Conservation (phyloP, 495 filamentous ascomycete genomes). For the Cudoniella acicularis region DNA sequence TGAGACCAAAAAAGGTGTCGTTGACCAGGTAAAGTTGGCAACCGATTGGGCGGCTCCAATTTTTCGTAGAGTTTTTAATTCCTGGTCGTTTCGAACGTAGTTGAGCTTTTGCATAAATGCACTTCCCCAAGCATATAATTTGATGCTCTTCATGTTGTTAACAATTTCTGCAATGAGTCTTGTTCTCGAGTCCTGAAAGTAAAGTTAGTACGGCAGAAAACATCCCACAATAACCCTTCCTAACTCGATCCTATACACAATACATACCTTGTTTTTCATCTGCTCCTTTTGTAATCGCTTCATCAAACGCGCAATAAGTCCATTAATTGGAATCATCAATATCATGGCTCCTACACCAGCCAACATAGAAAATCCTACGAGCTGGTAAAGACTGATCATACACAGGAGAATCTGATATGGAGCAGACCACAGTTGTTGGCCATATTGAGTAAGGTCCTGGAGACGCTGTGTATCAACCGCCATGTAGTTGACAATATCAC, state of each 20-base stretch:
- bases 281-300: conserved; percentile 91
- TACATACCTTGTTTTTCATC: conserved; percentile 89
- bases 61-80: conserved; percentile 91
- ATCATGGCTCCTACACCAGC: conserved; percentile 97
- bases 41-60: conserved; percentile 92
- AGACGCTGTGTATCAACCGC: conserved; percentile 94
- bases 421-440: conserved; percentile 91
- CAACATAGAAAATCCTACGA: conserved; percentile 90
- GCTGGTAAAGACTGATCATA: conserved; percentile 91
- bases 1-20: conserved; percentile 97
- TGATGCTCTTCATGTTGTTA: conserved; percentile 99
- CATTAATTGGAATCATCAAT: conserved; percentile 95
- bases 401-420: conserved; percentile 95
- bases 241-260: too few relatives aligned
- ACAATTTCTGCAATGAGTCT: conserved; percentile 94
- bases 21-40: conserved; percentile 98
- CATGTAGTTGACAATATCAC: conserved; percentile 99
- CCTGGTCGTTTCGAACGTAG: conserved; percentile 89
- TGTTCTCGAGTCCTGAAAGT: conserved; percentile 78
- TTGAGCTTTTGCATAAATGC: conserved; percentile 98
- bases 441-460: conserved; percentile 92
- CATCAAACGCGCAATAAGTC: conserved; percentile 87
- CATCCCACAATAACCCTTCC: too few relatives aligned
- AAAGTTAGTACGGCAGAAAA: too few relatives aligned
- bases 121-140: conserved; percentile 95